Conservation (phyloP, 2,329 filamentous ascomycete genomes). For the Penicillium sp. region DNA sequence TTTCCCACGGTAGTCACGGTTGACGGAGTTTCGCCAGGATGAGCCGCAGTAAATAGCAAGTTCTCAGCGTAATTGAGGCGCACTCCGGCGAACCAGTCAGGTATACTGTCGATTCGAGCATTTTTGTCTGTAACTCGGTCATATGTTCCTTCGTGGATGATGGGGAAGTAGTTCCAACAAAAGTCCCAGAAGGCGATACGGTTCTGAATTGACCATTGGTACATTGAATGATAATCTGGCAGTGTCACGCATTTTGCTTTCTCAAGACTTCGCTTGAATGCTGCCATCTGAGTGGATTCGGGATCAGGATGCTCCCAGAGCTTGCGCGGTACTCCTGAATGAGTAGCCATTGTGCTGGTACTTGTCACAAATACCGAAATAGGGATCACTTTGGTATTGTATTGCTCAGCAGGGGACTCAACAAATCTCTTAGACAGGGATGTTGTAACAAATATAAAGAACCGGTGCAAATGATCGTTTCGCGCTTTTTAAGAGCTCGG, state of each 20-base stretch:
- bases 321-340: conserved; percentile 53
- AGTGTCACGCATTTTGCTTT: conserved; percentile 58
- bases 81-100: conserved; percentile 75
- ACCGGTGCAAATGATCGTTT: not conserved
- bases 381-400: not conserved
- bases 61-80: conserved; percentile 78
- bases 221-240: conserved; percentile 68
- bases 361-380: not conserved
- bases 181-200: conserved; percentile 68
- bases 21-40: conserved; percentile 41
- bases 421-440: not conserved
- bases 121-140: conserved; percentile 66
- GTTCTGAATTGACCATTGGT: conserved; percentile 66
- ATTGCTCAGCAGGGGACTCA: not conserved
- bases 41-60: conserved; percentile 62
- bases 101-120: conserved; percentile 69
- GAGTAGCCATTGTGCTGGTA: conserved; percentile 15
- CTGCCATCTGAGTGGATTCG: conserved; percentile 64
- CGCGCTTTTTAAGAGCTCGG: not conserved
- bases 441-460: not conserved
- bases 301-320: conserved; percentile 69
- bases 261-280: conserved; percentile 69
- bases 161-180: conserved; percentile 60
- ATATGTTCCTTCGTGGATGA: conserved; percentile 66
- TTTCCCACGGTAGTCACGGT: conserved; percentile 61